Evolutionary conservation across 495 filamentous ascomycete genomes (phyloP).

Genomic region (Neurospora sp.): DNA sequence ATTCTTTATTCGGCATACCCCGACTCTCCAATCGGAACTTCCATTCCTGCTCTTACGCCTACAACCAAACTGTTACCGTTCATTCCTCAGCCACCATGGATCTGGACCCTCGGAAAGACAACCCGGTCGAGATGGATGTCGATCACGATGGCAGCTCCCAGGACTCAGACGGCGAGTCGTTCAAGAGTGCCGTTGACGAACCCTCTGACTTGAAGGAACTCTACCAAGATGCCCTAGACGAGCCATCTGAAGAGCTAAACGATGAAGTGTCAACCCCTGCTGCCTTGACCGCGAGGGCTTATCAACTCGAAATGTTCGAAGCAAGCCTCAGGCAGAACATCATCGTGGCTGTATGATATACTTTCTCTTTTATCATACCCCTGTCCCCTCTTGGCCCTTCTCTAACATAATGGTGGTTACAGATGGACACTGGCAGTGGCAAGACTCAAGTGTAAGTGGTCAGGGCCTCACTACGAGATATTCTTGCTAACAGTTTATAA

Average conservation of each 20-base stretch:
- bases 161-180: conserved; percentile 3
- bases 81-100: not conserved
- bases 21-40: not conserved
- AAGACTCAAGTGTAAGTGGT: conserved; percentile 81
- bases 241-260: not conserved
- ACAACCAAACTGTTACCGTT: not conserved
- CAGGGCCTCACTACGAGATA: not conserved
- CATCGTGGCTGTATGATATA: conserved; percentile 61
- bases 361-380: not conserved
- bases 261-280: conserved; percentile 6
- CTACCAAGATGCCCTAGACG: not conserved
- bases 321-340: conserved; percentile 69
- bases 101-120: not conserved
- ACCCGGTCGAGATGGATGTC: not conserved
- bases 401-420: not conserved
- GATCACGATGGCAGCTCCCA: conserved; percentile 6
- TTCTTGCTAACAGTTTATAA: conserved; percentile 22
- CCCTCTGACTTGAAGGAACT: not conserved
- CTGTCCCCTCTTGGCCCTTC: not conserved
- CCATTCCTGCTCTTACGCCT: not conserved
- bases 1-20: not conserved
- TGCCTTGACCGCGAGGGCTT: conserved; percentile 49
- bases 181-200: not conserved
- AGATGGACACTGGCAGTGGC: conserved; percentile 93
- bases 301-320: conserved; percentile 88